Evolutionary conservation across 2,329 filamentous ascomycete species (phyloP).

Genomic region (Akanthomyces lecanii): DNA sequence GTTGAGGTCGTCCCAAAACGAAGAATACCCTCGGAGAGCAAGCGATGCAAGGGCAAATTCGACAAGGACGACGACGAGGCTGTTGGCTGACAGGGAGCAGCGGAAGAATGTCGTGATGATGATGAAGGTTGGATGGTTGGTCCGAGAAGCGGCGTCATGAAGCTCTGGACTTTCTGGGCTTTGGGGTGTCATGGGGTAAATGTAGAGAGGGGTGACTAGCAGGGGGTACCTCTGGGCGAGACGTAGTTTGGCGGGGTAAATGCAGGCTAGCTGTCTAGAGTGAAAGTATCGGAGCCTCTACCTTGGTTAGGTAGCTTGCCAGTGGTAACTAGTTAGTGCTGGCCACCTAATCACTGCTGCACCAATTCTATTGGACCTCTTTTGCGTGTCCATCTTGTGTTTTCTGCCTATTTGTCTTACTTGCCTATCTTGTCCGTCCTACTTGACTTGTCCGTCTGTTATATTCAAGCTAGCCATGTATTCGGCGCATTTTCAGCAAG

Average conservation of each 20-base stretch:
- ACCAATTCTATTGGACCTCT: too few species aligned
- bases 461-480: too few species aligned
- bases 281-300: neutral
- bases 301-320: too few species aligned
- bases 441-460: too few species aligned
- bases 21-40: neutral
- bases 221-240: neutral
- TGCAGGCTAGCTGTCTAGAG: neutral
- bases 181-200: neutral
- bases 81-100: neutral
- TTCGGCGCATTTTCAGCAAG: too few species aligned
- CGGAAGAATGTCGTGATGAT: neutral
- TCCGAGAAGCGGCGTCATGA: conserved; percentile 7
- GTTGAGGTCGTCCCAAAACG: neutral
- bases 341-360: too few species aligned
- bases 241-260: conserved; percentile 8
- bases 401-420: neutral
- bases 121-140: conserved; percentile 6
- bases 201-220: neutral
- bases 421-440: neutral
- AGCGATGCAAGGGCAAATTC: neutral
- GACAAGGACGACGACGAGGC: conserved; percentile 13
- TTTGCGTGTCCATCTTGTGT: too few species aligned
- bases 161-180: neutral
- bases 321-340: neutral